phyloP scores from a whole-genome alignment of 1,284 basidiomycete species.

The Ganoderma leucocontextum region DNA sequence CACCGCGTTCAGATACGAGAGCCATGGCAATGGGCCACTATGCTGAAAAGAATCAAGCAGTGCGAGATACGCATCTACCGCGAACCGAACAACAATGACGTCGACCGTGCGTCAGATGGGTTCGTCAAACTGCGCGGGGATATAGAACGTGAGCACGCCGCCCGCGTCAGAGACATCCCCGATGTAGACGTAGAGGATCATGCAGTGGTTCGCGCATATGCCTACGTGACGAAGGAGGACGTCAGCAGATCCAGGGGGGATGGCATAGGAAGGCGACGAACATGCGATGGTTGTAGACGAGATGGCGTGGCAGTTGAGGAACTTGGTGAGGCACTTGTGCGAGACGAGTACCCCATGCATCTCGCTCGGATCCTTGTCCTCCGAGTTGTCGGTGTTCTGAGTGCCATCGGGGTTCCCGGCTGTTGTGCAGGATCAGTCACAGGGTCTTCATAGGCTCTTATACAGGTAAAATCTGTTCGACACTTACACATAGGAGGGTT shows the following conservation, averaged over 20 bases:
- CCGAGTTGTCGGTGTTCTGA: constrained; percentile 47
- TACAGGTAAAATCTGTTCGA: background rate
- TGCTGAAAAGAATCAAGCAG: background rate
- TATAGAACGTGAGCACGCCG: constrained; percentile 90
- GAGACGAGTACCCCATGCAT: constrained; percentile 77
- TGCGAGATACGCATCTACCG: background rate
- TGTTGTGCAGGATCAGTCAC: background rate
- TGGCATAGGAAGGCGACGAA: constrained; percentile 46
- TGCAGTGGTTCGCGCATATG: constrained; percentile 85
- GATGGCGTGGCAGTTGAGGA: constrained; percentile 85
- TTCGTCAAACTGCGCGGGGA: constrained; percentile 68
- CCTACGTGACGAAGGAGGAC: constrained; percentile 51
- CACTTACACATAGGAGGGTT: constrained; percentile 73
- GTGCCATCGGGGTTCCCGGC: background rate
- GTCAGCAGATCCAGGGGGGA: background rate
- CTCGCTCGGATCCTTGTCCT: constrained; percentile 53
- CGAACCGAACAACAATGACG: background rate
- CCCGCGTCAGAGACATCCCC: constrained; percentile 84
- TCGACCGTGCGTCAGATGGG: background rate
- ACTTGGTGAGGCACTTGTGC: constrained; percentile 82
- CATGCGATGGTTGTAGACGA: constrained; percentile 89
- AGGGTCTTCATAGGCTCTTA: background rate
- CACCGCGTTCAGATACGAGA: background rate
- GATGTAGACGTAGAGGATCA: constrained; percentile 92
- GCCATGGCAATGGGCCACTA: background rate